Base-by-base conservation (phyloP, 1,139 yeast species). In the Kodamaea alishanica region DNA sequence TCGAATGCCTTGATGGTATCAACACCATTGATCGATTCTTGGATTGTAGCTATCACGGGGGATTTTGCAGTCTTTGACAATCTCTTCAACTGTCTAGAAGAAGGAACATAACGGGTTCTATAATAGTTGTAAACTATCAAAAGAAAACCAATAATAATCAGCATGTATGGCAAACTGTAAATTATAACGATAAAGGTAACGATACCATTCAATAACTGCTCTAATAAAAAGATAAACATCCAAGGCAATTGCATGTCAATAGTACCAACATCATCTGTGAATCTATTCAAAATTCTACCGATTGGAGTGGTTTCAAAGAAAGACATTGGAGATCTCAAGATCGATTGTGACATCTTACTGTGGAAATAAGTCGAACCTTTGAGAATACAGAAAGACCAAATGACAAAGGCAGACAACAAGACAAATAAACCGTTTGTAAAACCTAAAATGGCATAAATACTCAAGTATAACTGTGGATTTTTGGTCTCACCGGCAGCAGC, bases 291-390 rank as follows among this genome's bases (percentile, higher is more conserved):
- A 30, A 61, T 57, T 36, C 65, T 43, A 4, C 65, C 65, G 22
- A 59, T 49, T 8, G 65, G 65, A 2, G 65, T 60, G 20, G 65
- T 61, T 40, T 61, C 65, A 34, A 61, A 61, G 43, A 58, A 61
- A 1, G 61, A 55, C 65, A 61, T 61, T 10, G 65, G 65, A 5
- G 61, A 50, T 28, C 61, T 47, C 40, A 61, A 47, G 6, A 61
- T 57, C 6, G 59, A 44, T 9, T 48, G 42, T 9, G 62, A 60
- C 61, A 61, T 56, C 25, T 46, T 48, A 31, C 53, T 55, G 36
- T 61, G 65, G 54, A 59, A 58, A 32, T 47, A 49, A 24, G 34
- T 46, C 2, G 64, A 50, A 9, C 61, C 62, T 32, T 46, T 47
- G 37, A 59, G 45, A n/a, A 58, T 54, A 48, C 63, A 54, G 44